Conservation (phyloP, 2,329 filamentous ascomycete species). For the Emericellopsis atlantica region DNA sequence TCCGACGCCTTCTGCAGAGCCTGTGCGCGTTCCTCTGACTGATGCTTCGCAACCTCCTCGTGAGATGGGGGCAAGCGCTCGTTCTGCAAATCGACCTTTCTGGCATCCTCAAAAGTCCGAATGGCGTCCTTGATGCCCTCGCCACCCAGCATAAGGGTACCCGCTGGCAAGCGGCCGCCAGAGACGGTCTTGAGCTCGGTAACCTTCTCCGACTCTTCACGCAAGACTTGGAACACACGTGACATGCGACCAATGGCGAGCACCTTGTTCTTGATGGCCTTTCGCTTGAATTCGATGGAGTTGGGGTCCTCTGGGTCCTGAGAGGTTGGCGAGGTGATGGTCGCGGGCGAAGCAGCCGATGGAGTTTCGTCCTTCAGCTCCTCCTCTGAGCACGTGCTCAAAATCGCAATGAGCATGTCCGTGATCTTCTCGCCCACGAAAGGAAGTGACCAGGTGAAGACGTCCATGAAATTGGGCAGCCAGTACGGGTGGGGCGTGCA, state of each 20-base stretch:
- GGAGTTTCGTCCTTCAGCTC: constrained; percentile 86
- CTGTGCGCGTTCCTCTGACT: constrained; percentile 66
- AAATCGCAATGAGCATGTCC: constrained; percentile 96
- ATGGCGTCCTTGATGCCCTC: constrained; percentile 99
- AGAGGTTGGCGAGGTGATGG: constrained; percentile 57
- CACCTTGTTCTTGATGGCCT: constrained; percentile 99
- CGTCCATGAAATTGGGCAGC: constrained; percentile 99
- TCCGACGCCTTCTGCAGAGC: constrained; percentile 76
- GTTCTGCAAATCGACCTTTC: constrained; percentile 95
- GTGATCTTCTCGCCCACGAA: constrained; percentile 99
- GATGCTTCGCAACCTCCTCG: constrained; percentile 78
- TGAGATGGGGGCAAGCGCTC: constrained; percentile 85
- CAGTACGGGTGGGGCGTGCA: constrained; percentile 99
- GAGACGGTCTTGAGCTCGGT: constrained; percentile 96
- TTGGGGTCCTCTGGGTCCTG: constrained; percentile 53
- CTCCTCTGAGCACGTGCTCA: constrained; percentile 98
- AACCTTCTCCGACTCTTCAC: constrained; percentile 92
- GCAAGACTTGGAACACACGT: constrained; percentile 94
- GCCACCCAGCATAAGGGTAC: constrained; percentile 93
- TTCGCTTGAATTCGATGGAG: constrained; percentile 84
- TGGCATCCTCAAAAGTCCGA: constrained; percentile 88
- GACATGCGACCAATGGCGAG: constrained; percentile 92
- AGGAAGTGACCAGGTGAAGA: constrained; percentile 98
- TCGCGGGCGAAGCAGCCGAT: constrained; percentile 55
- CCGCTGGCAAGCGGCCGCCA: constrained; percentile 82